A percentile compares a stretch with the other conserved stretches of the same genome.
phyloP scores from a whole-genome alignment of 2,329 filamentous ascomycete species.

The Pestalotiopsis sp. region DNA sequence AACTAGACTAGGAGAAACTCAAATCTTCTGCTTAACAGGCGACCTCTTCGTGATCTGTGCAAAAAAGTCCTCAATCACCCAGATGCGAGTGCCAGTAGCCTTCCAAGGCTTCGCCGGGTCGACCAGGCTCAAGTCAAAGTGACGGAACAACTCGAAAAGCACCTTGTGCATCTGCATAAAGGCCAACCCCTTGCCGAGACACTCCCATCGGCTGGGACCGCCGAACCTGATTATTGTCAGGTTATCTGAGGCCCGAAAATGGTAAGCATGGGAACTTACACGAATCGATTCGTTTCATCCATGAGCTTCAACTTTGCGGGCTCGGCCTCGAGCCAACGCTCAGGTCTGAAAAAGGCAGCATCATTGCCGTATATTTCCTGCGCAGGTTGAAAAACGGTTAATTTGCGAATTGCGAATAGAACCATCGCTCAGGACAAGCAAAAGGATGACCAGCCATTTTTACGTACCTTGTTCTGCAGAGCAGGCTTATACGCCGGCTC shows the following conservation, averaged over 20 bases:
- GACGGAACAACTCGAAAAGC: neutral
- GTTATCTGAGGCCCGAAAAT: neutral
- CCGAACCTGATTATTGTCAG: neutral
- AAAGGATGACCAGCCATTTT: neutral
- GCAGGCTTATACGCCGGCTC: constrained; percentile 3
- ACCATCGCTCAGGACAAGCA: neutral
- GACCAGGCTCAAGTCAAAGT: constrained; percentile 1
- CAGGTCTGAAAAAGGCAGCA: constrained; percentile 2
- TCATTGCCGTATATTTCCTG: constrained; percentile 9
- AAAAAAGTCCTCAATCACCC: neutral
- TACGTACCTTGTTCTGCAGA: neutral
- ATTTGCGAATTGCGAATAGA: neutral
- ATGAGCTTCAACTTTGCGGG: neutral
- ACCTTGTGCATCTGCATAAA: constrained; percentile 9
- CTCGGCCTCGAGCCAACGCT: neutral
- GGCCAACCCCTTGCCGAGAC: constrained; percentile 4
- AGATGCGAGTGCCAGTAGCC: neutral
- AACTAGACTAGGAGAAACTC: no score
- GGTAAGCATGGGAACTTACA: neutral
- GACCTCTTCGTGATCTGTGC: constrained; percentile 5
- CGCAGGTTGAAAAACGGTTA: neutral
- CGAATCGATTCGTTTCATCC: neutral
- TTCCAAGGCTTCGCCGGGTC: constrained; percentile 3
- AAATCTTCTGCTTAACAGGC: neutral
- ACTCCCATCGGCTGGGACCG: constrained; percentile 7